Base-by-base conservation (phyloP, 257 asterid genomes). In the Nicotiana attenuata region DNA sequence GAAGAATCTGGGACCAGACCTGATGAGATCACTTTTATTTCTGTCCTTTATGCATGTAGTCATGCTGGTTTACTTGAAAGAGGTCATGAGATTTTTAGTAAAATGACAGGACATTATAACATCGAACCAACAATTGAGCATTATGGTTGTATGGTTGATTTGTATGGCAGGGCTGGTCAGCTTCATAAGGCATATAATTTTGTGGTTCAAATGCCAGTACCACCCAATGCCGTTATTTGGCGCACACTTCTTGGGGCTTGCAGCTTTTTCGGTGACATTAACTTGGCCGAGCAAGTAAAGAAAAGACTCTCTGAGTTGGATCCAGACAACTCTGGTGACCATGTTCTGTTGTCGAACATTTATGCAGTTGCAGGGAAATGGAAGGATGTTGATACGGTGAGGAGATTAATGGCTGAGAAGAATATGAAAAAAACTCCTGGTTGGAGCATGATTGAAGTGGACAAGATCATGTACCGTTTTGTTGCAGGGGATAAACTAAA, bases 91-190 rank as follows among this genome's bases (percentile, higher is more conserved):
- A 73, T 88, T 35, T 96, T 92, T 45, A 88, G 87, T 50, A 89
- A 71, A 86, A 96, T 96, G 97, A 85, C 88, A 15, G 66, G 75
- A 63, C 84, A 84, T 0, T 92, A 92, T 79, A 86, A 87, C 24
- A 86, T 96, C 59, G 77, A 82, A 78, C 97, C 96, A 11, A 83
- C 87, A 41, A 88, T 91, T 19, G 99, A 96, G 80, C 99, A 96
- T 75, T 96, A 91, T 65, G 99, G 99, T 68, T 95, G 99, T 73
- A 93, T 95, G 96, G 98, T 96, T 76, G 98, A 96, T 89, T 84
- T 96, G 68, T 94, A 91, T 76, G 91, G 98, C 19, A 88, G 98
- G 29, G 92, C 97, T 6, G 97, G 97, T 41, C 90, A 87, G 75
- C 85, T 96, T 59, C 68, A 24, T 41, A 88, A 86, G 86, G 99